These are phyloP conservation scores for Thermomyces lanuginosus DNA, from an alignment of 2,329 filamentous ascomycete genomes.

Conservation along the genomic window DNA sequence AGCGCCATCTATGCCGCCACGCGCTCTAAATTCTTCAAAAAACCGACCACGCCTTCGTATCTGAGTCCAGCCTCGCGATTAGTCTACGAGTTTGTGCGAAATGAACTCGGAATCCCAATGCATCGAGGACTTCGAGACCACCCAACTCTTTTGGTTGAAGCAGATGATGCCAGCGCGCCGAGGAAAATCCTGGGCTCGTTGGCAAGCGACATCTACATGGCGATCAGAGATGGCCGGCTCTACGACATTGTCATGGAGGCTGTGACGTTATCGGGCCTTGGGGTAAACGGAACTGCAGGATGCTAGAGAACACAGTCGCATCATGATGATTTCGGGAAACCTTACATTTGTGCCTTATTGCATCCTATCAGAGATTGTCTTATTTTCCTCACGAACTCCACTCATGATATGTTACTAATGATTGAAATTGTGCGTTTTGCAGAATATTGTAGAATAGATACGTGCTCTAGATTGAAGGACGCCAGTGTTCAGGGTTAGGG, in stretches of 20 bases:
- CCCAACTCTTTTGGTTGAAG: conserved; percentile 8
- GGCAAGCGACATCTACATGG: conserved; percentile 13
- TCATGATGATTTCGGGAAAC: no score
- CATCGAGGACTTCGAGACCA: conserved; percentile 18
- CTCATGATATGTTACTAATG: no score
- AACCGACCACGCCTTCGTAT: conserved; percentile 8
- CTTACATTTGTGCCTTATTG: no score
- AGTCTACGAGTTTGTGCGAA: conserved; percentile 23
- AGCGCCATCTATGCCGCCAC: conserved; percentile 6
- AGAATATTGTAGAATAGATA: no score
- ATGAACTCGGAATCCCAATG: conserved; percentile 17
- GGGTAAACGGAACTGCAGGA: no score
- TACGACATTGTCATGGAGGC: conserved; percentile 6
- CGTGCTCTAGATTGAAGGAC: no score
- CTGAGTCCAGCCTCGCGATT: conserved; percentile 16
- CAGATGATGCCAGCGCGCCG: conserved; percentile 1
- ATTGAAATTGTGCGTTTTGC: no score
- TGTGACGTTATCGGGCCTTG: no score
- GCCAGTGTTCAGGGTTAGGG: no score
- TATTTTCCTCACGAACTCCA: no score
- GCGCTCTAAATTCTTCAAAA: conserved; percentile 8
- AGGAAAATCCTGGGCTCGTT: conserved; percentile 11
- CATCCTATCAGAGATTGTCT: no score
- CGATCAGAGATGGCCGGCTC: conserved; percentile 10
- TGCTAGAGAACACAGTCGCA: no score